A percentile compares a stretch with the other conserved stretches of the same genome.
Conservation (phyloP, 108 stramenopile species). For the Skeletonema grethae region DNA sequence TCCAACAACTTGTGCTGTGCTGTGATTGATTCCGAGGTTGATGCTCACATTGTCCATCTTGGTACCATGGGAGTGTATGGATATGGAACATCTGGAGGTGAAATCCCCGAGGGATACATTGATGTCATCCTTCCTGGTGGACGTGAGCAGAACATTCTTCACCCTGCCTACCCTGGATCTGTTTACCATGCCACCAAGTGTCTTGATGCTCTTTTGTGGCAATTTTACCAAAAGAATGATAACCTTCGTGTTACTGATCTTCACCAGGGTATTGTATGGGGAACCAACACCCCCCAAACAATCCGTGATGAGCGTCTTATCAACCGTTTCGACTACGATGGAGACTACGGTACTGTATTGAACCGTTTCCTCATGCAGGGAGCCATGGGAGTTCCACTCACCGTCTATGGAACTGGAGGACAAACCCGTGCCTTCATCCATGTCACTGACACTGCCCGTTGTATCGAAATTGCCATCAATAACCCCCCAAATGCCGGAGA, state of each 20-base stretch:
- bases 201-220: conserved; percentile 95
- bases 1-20: conserved; percentile 97
- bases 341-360: conserved; percentile 98
- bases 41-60: conserved; percentile 97
- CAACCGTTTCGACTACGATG: conserved; percentile 99
- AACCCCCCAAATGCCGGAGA: conserved; percentile 93
- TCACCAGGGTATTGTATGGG: conserved; percentile 99
- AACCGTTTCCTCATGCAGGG: conserved; percentile 99
- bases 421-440: conserved; percentile 99
- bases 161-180: conserved; percentile 97
- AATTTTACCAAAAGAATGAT: conserved; percentile 99
- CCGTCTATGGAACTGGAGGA: conserved; percentile 97
- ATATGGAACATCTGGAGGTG: conserved; percentile 96
- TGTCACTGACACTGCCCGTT: conserved; percentile 94
- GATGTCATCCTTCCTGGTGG: conserved; percentile 95
- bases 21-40: conserved; percentile 92
- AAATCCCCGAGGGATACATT: conserved; percentile 99
- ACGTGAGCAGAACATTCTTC: conserved; percentile 90
- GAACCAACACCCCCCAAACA: conserved; percentile 98
- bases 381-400: conserved; percentile 95
- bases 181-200: conserved; percentile 98
- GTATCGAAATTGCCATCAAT: conserved; percentile 96
- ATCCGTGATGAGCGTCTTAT: conserved; percentile 91
- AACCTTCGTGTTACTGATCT: conserved; percentile 94
- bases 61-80: conserved; percentile 99